Evolutionary conservation across 805 yeast species (phyloP), one percentile per base, ranked within the genome.

Genomic region (Hyphopichia homilentoma): DNA sequence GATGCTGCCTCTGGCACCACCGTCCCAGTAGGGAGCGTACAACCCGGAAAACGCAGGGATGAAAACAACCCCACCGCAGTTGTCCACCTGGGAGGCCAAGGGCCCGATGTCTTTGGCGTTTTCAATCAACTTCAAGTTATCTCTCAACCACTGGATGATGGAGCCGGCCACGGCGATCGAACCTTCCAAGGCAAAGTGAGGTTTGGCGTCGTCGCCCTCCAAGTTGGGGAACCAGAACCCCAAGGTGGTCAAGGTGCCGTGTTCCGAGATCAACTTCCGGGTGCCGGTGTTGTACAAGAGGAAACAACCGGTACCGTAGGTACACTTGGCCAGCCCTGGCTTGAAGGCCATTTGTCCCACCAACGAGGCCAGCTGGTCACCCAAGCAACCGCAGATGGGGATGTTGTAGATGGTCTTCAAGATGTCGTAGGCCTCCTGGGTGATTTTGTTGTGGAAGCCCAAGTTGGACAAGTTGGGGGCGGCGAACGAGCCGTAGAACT

Each of bases 151-250:
- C 62, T 86, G 95, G 43, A 89, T 86, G 46, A 84, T 84, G 7
- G 95, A 80, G 19, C 97, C 97, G 15, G 96, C 96, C 33, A 88
- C 97, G 3, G 97, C 94, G 49, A 90, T 85, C 6, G 96, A 87
- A 32, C 97, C 97, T 62, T 89, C 97, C 32, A 89, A 66, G 8
- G 96, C 96, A 60, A 77, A 89, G 44, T 83, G 87, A 5, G 96
- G 95, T 46, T 71, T 57, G 2, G 61, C 59, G 17, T 49, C 57
- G 15, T 64, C 68, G 11, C 75, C 74, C 17, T 50, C 45, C 37
- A 83, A 58, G 34, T 70, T 68, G 24, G 93, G 90, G 62, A 89
- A 84, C 85, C 95, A 86, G 66, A 75, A 90, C 2, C 90, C 96
- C 33, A 88, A 74, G 1, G 97, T 89, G 26, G 96, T 88, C 45